Conservation (phyloP, 768 basidiomycete genomes). For the Psilocybe tampanensis region DNA sequence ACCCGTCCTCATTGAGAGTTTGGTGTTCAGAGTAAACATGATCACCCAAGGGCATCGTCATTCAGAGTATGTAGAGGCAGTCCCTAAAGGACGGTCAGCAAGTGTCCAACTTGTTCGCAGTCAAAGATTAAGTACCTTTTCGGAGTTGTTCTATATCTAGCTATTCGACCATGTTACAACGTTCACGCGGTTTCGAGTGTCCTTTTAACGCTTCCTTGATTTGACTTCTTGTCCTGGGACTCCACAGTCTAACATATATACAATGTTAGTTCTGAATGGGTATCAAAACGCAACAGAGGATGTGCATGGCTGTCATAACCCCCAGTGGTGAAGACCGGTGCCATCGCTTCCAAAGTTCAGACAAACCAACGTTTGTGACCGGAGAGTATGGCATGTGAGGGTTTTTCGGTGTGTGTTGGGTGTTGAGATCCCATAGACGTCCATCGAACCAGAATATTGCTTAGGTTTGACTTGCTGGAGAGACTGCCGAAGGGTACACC, state of each 20-base stretch:
- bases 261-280: background rate
- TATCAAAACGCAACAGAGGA: slow-evolving; percentile 1
- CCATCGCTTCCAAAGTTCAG: slow-evolving; percentile 96
- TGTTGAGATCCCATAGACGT: slow-evolving; percentile 92
- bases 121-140: slow-evolving; percentile 44
- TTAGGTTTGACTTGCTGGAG: too few species aligned
- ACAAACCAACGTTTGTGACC: slow-evolving; percentile 97
- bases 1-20: slow-evolving; percentile 92
- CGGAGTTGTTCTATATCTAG: slow-evolving; percentile 96
- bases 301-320: slow-evolving; percentile 91
- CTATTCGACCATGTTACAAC: slow-evolving; percentile 93
- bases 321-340: slow-evolving; percentile 88
- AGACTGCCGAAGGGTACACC: too few species aligned
- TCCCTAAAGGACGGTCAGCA: slow-evolving; percentile 52
- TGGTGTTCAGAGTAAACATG: slow-evolving; percentile 92
- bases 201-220: slow-evolving; percentile 89
- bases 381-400: slow-evolving; percentile 79
- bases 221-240: slow-evolving; percentile 87
- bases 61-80: slow-evolving; percentile 82
- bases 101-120: background rate
- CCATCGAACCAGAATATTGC: slow-evolving; percentile 92
- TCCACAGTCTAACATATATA: slow-evolving; percentile 80
- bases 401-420: too few species aligned
- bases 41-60: slow-evolving; percentile 99
- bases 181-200: slow-evolving; percentile 91